These are phyloP conservation scores for Voacanga thouarsii DNA, from an alignment of 257 asterid genomes.

Conservation along the genomic window DNA sequence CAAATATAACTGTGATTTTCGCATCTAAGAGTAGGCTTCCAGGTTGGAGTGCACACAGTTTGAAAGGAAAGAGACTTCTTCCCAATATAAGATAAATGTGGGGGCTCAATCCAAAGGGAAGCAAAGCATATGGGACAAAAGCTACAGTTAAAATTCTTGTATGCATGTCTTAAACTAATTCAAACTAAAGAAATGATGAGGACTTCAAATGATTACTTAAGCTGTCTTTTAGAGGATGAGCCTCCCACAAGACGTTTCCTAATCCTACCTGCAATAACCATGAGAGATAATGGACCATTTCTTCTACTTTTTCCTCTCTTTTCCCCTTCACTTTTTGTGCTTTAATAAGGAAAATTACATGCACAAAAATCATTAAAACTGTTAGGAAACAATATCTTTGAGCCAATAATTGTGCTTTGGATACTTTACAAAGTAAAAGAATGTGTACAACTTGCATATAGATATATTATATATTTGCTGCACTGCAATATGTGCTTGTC, in stretches of 20 bases:
- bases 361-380: too few species aligned
- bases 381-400: too few species aligned
- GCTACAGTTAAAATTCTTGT: not conserved
- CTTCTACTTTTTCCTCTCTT: not conserved
- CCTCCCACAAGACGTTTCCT: not conserved
- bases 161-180: too few species aligned
- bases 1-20: not conserved
- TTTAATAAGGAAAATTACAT: not conserved
- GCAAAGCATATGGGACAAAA: not conserved
- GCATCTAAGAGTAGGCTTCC: not conserved
- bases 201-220: constrained; percentile 1
- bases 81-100: not conserved
- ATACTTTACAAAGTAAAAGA: too few species aligned
- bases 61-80: not conserved
- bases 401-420: too few species aligned
- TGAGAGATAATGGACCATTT: not conserved
- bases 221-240: too few species aligned
- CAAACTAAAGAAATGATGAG: not conserved
- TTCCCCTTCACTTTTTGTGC: not conserved
- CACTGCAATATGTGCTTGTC: too few species aligned
- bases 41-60: not conserved
- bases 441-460: too few species aligned
- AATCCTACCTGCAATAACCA: not conserved
- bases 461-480: not conserved
- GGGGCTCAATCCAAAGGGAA: constrained; percentile 1